Evolutionary conservation across 2,329 filamentous ascomycete genomes (phyloP).

Genomic region (Calonectria henricotiae): DNA sequence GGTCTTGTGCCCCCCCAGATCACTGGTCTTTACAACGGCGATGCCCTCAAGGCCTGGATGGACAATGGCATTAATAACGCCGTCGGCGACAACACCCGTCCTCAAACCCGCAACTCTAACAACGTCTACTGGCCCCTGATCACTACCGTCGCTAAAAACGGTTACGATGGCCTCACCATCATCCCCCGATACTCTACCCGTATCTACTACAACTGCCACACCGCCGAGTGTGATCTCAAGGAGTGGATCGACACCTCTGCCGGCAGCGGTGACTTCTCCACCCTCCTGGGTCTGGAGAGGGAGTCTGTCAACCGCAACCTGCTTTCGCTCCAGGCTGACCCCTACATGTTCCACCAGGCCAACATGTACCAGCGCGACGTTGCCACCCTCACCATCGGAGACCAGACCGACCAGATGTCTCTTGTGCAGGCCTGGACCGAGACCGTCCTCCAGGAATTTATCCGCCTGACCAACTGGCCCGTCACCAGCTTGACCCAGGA

Average conservation of each 20-base stretch:
- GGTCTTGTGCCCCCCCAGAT: slow-evolving; percentile 44
- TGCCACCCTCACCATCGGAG: slow-evolving; percentile 35
- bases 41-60: slow-evolving; percentile 42
- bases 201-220: slow-evolving; percentile 46
- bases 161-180: slow-evolving; percentile 39
- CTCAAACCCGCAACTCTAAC: slow-evolving; percentile 25
- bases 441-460: slow-evolving; percentile 41
- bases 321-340: slow-evolving; percentile 33
- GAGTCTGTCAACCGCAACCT: slow-evolving; percentile 18
- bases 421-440: slow-evolving; percentile 42
- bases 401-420: slow-evolving; percentile 38
- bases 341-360: slow-evolving; percentile 46
- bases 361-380: slow-evolving; percentile 41
- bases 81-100: slow-evolving; percentile 44
- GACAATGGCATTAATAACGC: slow-evolving; percentile 42
- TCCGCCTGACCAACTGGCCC: slow-evolving; percentile 43
- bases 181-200: slow-evolving; percentile 42
- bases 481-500: slow-evolving; percentile 40
- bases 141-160: slow-evolving; percentile 40
- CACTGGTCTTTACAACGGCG: slow-evolving; percentile 43
- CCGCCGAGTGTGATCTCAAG: slow-evolving; percentile 35
- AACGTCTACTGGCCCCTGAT: slow-evolving; percentile 44
- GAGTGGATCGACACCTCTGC: slow-evolving; percentile 45
- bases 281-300: not conserved
- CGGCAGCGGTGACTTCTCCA: slow-evolving; percentile 33